Conservation (phyloP, 192 early-diverging fungal genomes). For the Jimgerdemannia flammicorona region DNA sequence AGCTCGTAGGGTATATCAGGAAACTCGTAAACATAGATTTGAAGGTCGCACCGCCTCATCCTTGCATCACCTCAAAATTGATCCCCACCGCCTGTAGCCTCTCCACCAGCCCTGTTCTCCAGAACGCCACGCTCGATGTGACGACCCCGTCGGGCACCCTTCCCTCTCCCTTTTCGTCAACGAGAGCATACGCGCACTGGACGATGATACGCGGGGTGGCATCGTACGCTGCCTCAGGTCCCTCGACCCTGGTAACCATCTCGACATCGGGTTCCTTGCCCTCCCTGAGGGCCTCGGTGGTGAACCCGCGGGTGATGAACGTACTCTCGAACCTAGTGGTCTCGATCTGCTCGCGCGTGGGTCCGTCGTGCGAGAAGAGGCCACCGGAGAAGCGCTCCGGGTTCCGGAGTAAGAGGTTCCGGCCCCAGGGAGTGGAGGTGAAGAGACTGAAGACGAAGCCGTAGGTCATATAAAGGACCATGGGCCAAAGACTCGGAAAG, state of each 20-base stretch:
- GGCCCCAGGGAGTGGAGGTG: constrained; percentile 44
- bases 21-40: too few species aligned
- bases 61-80: constrained; percentile 25
- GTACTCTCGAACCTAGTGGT: constrained; percentile 49
- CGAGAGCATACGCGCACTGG: constrained; percentile 48
- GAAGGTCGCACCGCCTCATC: background rate
- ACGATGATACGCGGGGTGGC: constrained; percentile 57
- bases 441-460: constrained; percentile 41
- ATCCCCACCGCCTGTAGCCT: constrained; percentile 44
- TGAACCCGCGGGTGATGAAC: constrained; percentile 53
- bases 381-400: constrained; percentile 60
- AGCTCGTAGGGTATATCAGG: too few species aligned
- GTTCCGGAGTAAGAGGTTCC: constrained; percentile 49
- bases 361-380: constrained; percentile 50
- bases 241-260: constrained; percentile 49
- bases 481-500: constrained; percentile 31
- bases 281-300: constrained; percentile 8
- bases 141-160: constrained; percentile 44
- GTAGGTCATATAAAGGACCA: constrained; percentile 13
- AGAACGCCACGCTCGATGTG: constrained; percentile 51
- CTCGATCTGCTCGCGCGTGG: constrained; percentile 47
- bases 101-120: constrained; percentile 41
- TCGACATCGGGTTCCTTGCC: constrained; percentile 10
- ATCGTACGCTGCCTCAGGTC: constrained; percentile 67
- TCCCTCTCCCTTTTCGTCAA: constrained; percentile 32